These are phyloP conservation scores for Penicillium concentricum DNA, from an alignment of 2,329 filamentous ascomycete genomes.

Conservation along the genomic window DNA sequence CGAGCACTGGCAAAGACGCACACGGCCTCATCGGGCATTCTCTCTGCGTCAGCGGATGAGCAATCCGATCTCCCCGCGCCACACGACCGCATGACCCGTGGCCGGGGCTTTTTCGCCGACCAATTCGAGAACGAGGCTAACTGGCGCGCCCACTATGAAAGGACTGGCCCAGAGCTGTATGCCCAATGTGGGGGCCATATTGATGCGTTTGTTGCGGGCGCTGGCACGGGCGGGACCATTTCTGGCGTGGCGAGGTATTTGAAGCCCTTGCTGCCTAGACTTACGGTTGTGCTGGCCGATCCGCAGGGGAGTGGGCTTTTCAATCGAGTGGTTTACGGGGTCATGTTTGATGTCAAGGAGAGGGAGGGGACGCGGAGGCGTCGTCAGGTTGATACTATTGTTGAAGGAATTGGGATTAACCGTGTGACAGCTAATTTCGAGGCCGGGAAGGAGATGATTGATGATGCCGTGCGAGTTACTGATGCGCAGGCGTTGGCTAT, in stretches of 20 bases:
- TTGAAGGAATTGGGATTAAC: constrained; percentile 95
- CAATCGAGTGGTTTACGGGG: constrained; percentile 87
- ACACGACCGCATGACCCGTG: constrained; percentile 49
- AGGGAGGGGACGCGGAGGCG: constrained; percentile 84
- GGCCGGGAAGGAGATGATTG: constrained; percentile 77
- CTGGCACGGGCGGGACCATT: constrained; percentile 91
- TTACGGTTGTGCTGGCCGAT: constrained; percentile 82
- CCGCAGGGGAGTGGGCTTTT: constrained; percentile 91
- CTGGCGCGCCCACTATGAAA: constrained; percentile 76
- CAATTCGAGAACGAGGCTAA: constrained; percentile 94
- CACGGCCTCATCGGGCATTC: constrained; percentile 43
- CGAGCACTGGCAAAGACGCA: constrained; percentile 74
- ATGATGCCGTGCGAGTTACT: constrained; percentile 84
- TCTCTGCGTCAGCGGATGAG: constrained; percentile 9
- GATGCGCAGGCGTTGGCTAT: constrained; percentile 88
- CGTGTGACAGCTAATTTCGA: constrained; percentile 93
- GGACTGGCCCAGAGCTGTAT: constrained; percentile 88
- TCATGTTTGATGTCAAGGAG: constrained; percentile 92
- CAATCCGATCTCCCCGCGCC: constrained; percentile 18
- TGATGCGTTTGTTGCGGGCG: constrained; percentile 88
- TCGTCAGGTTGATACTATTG: constrained; percentile 90
- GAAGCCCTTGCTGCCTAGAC: constrained; percentile 65
- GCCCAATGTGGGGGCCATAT: constrained; percentile 70
- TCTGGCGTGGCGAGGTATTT: constrained; percentile 81
- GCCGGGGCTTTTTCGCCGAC: constrained; percentile 87